Base-by-base conservation (phyloP, 331 rosid species). In the Pyrus hybrid region DNA sequence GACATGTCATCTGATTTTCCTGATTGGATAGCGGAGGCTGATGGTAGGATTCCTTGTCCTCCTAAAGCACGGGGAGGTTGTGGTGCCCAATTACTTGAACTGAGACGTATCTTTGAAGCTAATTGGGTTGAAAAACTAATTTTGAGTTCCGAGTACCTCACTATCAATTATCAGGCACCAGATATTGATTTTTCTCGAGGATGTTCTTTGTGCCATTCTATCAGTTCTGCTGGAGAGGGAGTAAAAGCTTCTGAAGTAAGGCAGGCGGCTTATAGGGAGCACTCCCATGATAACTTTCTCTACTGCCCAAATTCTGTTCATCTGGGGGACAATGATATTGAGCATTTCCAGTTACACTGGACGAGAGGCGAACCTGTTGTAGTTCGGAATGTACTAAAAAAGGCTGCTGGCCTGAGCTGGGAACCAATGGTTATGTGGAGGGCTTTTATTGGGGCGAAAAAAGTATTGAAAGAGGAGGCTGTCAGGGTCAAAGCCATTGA, bases 351-450 rank as follows among this genome's bases (percentile, higher is more conserved):
- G 80, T 77, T 80, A 68, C 93, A 88, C 56, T 88, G 93, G 93
- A 75, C 41, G 75, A 85, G 82, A 72, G 93, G 93, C 13, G 91
- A 88, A 73, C 91, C 93, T 64, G 85, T 86, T 76, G 71, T 88
- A 22, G 91, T 81, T 66, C 83, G 84, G 74, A 84, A 88, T 72
- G 81, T 80, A 22, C 80, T 69, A 66, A 83, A 86, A 65, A 84
- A 86, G 79, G 87, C 82, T 74, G 75, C 80, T 68, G 93, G 93
- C 71, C 93, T 88, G 72, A 88, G 93, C 80, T 88, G 93, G 93
- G 82, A 88, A 67, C 93, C 90, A 21, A 88, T 84, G 90, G 93
- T 88, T 68, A 88, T 86, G 91, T 84, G 83, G 76, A 68, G 75
- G 79, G 77, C 83, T n/a, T 74, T 71, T 33, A 54, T 80, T 18